Evolutionary conservation across 148 eudicot genomes (phyloP), one percentile per base, ranked within the genome.

Genomic region (Arctostaphylos glauca): DNA sequence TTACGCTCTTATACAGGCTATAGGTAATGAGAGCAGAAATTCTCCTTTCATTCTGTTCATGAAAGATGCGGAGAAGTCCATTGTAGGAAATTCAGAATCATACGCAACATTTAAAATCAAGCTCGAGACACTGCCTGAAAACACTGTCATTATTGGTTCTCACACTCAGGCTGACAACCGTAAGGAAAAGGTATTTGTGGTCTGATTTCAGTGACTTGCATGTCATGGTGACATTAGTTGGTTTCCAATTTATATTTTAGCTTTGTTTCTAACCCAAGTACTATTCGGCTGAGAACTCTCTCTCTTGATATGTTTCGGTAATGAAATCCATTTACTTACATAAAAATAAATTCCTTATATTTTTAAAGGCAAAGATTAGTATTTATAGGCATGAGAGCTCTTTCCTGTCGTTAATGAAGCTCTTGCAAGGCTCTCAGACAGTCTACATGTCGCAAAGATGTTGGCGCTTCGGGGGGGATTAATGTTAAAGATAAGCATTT

Each of bases 31-130:
- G 89, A 92, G 98, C 87, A 89, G 90, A 87, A 89, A 81, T 85
- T 82, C 84, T 80, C 98, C 98, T 64, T 92, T 96, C 81, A 94
- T 96, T 85, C 87, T 96, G 83, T 96, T 90, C 71, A 84, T 96
- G 87, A 96, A 96, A 90, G 98, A 96, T 81, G 88, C 92, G 0
- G 98, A 96, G 88, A 96, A 94, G 92, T 94, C 97, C 23, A 86
- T 94, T 70, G 91, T 90, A 50, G 96, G 93, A 83, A 92, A 90
- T 86, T 81, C 94, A 48, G 98, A 96, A 79, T 84, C 92, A 60
- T 92, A 83, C 85, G 68, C 95, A 82, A 82, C 92, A 53, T 93
- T 90, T 82, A 96, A 84, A 87, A 87, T 70, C 87, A 88, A 86
- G 90, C 91, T 96, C 84, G 98, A 96, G 66, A 90, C 90, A 84